Base-by-base conservation (phyloP, 345 rosid species). In the Microthlaspi erraticum region DNA sequence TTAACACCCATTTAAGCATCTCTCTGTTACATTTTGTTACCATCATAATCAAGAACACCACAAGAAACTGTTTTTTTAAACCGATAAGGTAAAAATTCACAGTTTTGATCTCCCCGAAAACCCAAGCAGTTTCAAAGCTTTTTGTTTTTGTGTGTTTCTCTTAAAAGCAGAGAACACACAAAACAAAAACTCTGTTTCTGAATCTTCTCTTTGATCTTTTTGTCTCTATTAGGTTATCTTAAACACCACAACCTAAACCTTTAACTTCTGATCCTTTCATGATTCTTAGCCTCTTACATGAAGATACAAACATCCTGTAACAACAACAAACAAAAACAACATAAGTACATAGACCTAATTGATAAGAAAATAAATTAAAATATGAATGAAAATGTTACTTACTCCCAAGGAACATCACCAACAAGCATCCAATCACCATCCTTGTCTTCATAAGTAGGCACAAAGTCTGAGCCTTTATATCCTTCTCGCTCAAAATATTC, bases 361-460 rank as follows among this genome's bases (percentile, higher is more conserved):
- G 8, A 26, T 14, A 7, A 44, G 41, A 37, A 37, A 10, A 16
- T 3, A 46, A 17, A 17, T 4, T 14, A 8, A 46, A 46, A 17
- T 7, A 68, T 18, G 13, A 64, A 41, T 36, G 36, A 45, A 17
- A 2, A 5, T 44, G 41, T 44, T 10, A 71, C 80, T 77, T 72
- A 77, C 71, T 83, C 85, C 97, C 95, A 91, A 0, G 94, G 97
- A 60, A 88, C 97, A 80, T 90, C 97, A 31, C 96, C 93, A 51
- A 88, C 88, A 11, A 90, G 88, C 97, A 90, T 91, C 97, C 84
- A 85, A 61, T 91, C 97, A 56, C 95, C 87, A 75, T 91, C 97
- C 68, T 88, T 91, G 72, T 91, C 97, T 77, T 91, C 95, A 64
- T 91, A 88, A 57, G 95, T 87, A 12, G 95, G 97, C 10, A 77